phyloP scores from a whole-genome alignment of 805 yeast species.

The Millerozyma acaciae region DNA sequence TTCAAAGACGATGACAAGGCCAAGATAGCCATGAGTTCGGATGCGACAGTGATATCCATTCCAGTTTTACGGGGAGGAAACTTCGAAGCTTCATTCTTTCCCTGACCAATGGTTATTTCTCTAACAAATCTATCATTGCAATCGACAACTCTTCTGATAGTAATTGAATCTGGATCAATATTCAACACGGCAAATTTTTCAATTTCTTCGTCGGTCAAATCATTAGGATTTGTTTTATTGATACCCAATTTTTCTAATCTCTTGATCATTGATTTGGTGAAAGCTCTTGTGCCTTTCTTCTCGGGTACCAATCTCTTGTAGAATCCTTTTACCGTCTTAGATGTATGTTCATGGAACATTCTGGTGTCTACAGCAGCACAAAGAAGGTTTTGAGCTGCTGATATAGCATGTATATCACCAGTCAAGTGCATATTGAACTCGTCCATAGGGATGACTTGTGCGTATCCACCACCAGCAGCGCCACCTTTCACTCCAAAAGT shows the following conservation, averaged over 20 bases:
- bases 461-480: slow-evolving; percentile 98
- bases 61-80: slow-evolving; percentile 84
- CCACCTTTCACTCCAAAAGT: slow-evolving; percentile 99
- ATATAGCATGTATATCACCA: slow-evolving; percentile 96
- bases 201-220: slow-evolving; percentile 73
- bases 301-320: slow-evolving; percentile 83
- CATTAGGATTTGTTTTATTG: slow-evolving; percentile 72
- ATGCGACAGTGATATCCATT: slow-evolving; percentile 93
- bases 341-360: slow-evolving; percentile 91
- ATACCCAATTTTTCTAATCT: slow-evolving; percentile 83
- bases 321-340: slow-evolving; percentile 70
- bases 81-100: slow-evolving; percentile 77
- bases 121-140: slow-evolving; percentile 89
- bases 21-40: slow-evolving; percentile 93
- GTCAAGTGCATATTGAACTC: slow-evolving; percentile 97
- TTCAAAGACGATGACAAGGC: slow-evolving; percentile 74
- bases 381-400: slow-evolving; percentile 86
- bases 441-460: slow-evolving; percentile 98
- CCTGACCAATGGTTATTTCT: slow-evolving; percentile 85
- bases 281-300: slow-evolving; percentile 73
- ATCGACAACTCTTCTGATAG: slow-evolving; percentile 92
- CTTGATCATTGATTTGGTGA: slow-evolving; percentile 73
- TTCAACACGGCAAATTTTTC: slow-evolving; percentile 74
- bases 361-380: slow-evolving; percentile 98
- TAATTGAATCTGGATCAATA: slow-evolving; percentile 84